Evolutionary conservation across 805 yeast genomes (phyloP).

Genomic region (Cyberlindnera sargentensis): DNA sequence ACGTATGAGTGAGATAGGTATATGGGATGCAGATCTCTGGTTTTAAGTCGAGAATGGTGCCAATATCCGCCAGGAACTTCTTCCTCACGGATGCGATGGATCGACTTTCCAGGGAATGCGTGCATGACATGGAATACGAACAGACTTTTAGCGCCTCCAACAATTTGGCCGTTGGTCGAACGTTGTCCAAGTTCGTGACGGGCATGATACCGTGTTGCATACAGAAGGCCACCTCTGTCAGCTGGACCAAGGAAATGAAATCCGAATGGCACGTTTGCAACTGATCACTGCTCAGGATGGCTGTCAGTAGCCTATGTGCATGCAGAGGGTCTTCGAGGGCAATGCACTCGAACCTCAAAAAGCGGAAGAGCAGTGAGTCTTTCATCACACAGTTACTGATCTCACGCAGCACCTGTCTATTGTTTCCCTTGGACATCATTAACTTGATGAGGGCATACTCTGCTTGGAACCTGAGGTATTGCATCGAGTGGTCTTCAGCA

Average conservation of each 20-base stretch:
- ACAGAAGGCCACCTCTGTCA: constrained; percentile 10
- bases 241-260: constrained; percentile 2
- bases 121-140: too few species aligned
- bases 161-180: neutral
- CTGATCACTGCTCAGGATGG: neutral
- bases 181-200: neutral
- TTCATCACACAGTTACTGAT: neutral
- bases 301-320: constrained; percentile 8
- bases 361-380: constrained; percentile 3
- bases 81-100: too few species aligned
- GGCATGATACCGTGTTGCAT: constrained; percentile 10
- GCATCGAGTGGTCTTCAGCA: constrained; percentile 2
- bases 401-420: constrained; percentile 8
- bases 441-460: constrained; percentile 2
- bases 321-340: constrained; percentile 6
- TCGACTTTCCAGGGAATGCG: too few species aligned
- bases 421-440: constrained; percentile 2
- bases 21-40: too few species aligned
- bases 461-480: constrained; percentile 3
- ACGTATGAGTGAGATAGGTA: too few species aligned
- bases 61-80: too few species aligned
- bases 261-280: constrained; percentile 1
- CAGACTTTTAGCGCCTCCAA: too few species aligned
- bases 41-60: too few species aligned
- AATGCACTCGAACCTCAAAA: constrained; percentile 6